These are phyloP conservation scores for Geum urbanum DNA, from an alignment of 306 rosid species.

Conservation along the genomic window DNA sequence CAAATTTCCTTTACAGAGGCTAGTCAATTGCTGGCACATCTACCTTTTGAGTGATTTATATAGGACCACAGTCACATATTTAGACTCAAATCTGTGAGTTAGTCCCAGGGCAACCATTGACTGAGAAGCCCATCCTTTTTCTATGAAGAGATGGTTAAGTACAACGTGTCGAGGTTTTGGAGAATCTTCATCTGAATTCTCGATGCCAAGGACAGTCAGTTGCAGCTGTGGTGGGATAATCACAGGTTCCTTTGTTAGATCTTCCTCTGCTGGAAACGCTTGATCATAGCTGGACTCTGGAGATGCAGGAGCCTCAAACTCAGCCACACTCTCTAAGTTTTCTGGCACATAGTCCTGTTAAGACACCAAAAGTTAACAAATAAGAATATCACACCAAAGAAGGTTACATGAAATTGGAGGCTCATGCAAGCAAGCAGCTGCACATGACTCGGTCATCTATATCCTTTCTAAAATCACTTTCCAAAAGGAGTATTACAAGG, in stretches of 20 bases:
- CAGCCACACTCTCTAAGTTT: conserved; percentile 53
- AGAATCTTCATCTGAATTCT: conserved; percentile 45
- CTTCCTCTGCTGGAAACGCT: conserved; percentile 63
- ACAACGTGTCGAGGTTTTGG: conserved; percentile 85
- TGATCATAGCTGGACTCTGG: conserved; percentile 78
- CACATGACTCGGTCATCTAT: neutral
- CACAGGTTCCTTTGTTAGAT: conserved; percentile 80
- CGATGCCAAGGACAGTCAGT: conserved; percentile 71
- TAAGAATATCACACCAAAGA: neutral
- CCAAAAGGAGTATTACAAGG: neutral
- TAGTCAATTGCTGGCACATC: conserved; percentile 22
- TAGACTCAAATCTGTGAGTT: conserved; percentile 81
- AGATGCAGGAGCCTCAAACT: conserved; percentile 80
- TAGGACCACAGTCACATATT: conserved; percentile 89
- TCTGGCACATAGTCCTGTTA: conserved; percentile 81
- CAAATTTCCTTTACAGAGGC: conserved; percentile 44
- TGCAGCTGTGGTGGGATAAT: conserved; percentile 76
- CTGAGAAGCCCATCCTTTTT: conserved; percentile 76
- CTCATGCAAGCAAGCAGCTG: neutral
- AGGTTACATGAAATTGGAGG: neutral
- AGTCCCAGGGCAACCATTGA: conserved; percentile 87
- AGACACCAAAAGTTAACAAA: conserved; percentile 9
- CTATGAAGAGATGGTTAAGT: conserved; percentile 82
- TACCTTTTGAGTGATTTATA: conserved; percentile 77
- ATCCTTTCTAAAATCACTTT: neutral